Conservation (phyloP, 495 filamentous ascomycete genomes). For the Penicillium ochrochloron region DNA sequence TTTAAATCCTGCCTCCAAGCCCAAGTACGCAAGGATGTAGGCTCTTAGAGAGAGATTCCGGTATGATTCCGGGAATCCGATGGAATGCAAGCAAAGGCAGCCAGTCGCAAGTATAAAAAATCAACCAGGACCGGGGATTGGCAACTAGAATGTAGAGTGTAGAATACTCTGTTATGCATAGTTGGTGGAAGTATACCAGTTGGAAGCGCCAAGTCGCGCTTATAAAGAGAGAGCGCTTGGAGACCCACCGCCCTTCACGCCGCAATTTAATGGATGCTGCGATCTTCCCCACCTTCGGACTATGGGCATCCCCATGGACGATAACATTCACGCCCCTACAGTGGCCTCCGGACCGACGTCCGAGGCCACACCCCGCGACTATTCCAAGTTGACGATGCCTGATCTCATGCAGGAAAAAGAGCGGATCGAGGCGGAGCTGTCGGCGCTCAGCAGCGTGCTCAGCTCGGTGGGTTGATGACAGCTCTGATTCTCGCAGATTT, state of each 20-base stretch:
- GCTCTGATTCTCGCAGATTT: constrained; percentile 5
- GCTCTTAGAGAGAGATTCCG: not conserved
- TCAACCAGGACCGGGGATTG: not conserved
- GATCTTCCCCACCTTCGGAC: constrained; percentile 26
- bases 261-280: constrained; percentile 16
- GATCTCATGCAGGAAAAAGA: constrained; percentile 77
- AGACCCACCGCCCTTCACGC: constrained; percentile 28
- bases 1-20: constrained; percentile 20
- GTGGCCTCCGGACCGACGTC: constrained; percentile 74
- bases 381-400: constrained; percentile 62
- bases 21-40: not conserved
- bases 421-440: constrained; percentile 80
- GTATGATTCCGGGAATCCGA: not conserved
- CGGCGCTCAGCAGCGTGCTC: constrained; percentile 80
- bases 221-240: constrained; percentile 7
- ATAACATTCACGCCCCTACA: constrained; percentile 72
- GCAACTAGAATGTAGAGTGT: not conserved
- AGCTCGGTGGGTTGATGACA: constrained; percentile 68
- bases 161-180: not conserved
- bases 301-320: constrained; percentile 64
- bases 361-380: constrained; percentile 56
- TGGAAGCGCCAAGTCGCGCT: constrained; percentile 27
- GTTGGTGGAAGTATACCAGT: not conserved
- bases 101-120: not conserved
- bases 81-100: not conserved